Evolutionary conservation across 2,329 filamentous ascomycete species (phyloP), one percentile per base, ranked within the genome.

Genomic region (Furcasterigmium furcatum): DNA sequence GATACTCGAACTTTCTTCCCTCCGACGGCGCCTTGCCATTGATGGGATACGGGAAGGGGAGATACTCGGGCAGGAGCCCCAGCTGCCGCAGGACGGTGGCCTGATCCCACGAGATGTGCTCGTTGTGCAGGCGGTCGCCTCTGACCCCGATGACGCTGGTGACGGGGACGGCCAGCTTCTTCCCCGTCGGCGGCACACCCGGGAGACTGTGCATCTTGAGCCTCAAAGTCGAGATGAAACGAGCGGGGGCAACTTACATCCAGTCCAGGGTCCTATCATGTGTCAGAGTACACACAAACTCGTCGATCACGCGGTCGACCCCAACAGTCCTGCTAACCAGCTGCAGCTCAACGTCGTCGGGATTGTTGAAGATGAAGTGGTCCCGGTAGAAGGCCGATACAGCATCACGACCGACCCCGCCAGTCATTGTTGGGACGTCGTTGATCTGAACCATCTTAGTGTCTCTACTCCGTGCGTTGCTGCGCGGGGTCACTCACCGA

Each of bases 351-450:
- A 84, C 82, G 52, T 90, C 86, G 0, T 70, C 71, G 0, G 87
- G 80, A 51, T 91, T 92, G 47, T 73, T 80, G 59, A 84, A 87
- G 55, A 91, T 84, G 65, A 92, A 91, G 56, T 90, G 80, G 50
- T 88, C 59, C 1, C 74, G 73, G 63, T 91, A 91, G 56, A 91
- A 92, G 6, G 71, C 65, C 1, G 83, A 80, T 9, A 91, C 67
- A 2, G 67, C 65, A 2, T 69, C 66, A 16, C 87, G 76, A 0
- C 87, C 87, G 27, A 90, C 75, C 1, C 87, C 88, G 2, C 87
- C 87, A 0, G 82, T 84, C 50, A 82, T 59, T n/a, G n/a, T n/a
- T n/a, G n/a, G n/a, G n/a, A n/a, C n/a, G n/a, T n/a, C n/a, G n/a
- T n/a, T n/a, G n/a, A n/a, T n/a, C 68, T 74, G 16, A 2, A 22